Evolutionary conservation across 2,329 filamentous ascomycete genomes (phyloP), one percentile per base, ranked within the genome.

Genomic region (Microcyclosporella mali): DNA sequence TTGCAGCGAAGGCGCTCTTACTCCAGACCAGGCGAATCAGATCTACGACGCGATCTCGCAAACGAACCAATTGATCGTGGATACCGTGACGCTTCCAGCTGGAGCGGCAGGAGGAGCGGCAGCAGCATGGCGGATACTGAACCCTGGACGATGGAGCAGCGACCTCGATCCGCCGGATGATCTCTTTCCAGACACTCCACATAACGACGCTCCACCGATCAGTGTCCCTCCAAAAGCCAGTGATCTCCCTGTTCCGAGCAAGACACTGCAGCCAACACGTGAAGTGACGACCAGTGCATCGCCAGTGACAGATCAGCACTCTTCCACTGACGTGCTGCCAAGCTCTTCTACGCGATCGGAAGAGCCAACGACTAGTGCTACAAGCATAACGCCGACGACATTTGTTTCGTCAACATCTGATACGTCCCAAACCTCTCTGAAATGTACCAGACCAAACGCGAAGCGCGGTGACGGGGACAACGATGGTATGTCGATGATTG

Each of bases 1-100:
- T 12, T 41, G 38, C 18, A 6, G 8, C 7, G 10, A 14, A 12
- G 30, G 30, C 12, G 15, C 18, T 9, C 27, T 41, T 29, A 34
- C 38, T 11, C 15, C 10, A 6, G 38, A 41, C 6, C 38, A 41
- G 27, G 6, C 11, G 9, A 19, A 35, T 35, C 38, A 41, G 18
- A 41, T 41, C 18, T 41, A 34, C 17, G 30, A 34, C 19, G 38
- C 38, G 6, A 16, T 34, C 29, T 12, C 16, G 7, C 28, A 35
- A 35, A 18, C 15, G 15, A 33, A 34, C 18, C 6, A 16, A 7
- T 18, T 41, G 14, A 16, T 41, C 6, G 31, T 34, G 8, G 21
- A 4, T 10, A 29, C 29, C 12, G 38, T 18, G 6, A 41, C 38
- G 7, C 17, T 41, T 6, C 38, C 38, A 6, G 12, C 15, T 10